phyloP scores from a whole-genome alignment of 2,329 filamentous ascomycete species.

The Penicillium palitans region DNA sequence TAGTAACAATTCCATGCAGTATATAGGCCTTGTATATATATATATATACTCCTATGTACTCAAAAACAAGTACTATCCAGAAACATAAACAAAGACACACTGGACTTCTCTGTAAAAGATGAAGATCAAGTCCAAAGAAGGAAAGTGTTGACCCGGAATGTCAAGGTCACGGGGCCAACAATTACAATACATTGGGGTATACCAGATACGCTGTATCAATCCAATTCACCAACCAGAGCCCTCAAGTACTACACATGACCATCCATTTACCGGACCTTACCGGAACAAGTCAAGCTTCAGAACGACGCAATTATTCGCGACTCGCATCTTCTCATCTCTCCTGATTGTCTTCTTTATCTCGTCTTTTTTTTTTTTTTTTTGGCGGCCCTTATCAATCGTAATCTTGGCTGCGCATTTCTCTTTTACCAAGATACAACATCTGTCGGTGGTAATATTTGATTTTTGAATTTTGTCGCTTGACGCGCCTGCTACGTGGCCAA shows the following conservation, averaged over 20 bases:
- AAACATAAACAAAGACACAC: neutral
- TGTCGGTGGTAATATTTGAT: constrained; percentile 20
- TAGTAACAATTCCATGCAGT: neutral
- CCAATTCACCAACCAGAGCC: constrained; percentile 8
- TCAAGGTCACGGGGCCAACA: constrained; percentile 23
- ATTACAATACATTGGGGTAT: constrained; percentile 13
- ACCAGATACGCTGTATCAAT: neutral
- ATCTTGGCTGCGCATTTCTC: neutral
- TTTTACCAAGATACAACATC: neutral
- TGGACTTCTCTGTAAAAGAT: neutral
- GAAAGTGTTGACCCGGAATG: neutral
- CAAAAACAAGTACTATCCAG: neutral
- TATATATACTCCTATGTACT: too few species aligned
- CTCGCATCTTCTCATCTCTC: constrained; percentile 22
- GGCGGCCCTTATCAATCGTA: neutral
- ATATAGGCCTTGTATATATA: neutral
- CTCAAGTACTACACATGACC: constrained; percentile 12
- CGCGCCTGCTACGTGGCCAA: constrained; percentile 50
- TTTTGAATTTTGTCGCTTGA: constrained; percentile 24
- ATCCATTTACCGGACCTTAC: constrained; percentile 21
- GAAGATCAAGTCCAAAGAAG: neutral
- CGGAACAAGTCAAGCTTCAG: constrained; percentile 25
- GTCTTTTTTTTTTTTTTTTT: constrained; percentile 5
- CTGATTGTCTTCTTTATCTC: constrained; percentile 24
- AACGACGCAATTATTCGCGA: constrained; percentile 22